These are phyloP conservation scores for Atalantia buxifolia DNA, from an alignment of 345 rosid species.

Conservation along the genomic window DNA sequence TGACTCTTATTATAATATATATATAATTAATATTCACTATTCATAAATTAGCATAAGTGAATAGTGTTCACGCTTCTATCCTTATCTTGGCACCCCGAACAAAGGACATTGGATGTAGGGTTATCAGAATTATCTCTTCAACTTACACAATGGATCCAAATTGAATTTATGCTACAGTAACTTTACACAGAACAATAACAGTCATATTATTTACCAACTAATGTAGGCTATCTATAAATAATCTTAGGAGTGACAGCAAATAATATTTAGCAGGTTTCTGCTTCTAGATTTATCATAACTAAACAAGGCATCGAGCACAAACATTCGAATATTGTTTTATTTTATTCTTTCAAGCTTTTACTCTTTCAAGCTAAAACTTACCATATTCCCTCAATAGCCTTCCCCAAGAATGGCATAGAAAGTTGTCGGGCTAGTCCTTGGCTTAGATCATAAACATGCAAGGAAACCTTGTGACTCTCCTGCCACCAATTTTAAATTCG, in stretches of 20 bases:
- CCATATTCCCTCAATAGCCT: slow-evolving; percentile 91
- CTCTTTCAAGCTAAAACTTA: slow-evolving; percentile 28
- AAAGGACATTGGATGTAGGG: not conserved
- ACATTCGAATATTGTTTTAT: not conserved
- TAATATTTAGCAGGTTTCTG: not conserved
- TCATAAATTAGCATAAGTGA: not conserved
- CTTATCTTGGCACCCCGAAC: not conserved
- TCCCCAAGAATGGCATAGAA: slow-evolving; percentile 72
- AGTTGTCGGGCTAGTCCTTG: slow-evolving; percentile 93
- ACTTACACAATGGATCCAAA: not conserved
- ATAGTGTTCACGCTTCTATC: not conserved
- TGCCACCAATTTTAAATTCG: slow-evolving; percentile 28
- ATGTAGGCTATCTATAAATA: not conserved
- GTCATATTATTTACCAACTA: not conserved
- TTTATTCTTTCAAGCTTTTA: not conserved
- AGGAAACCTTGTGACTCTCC: slow-evolving; percentile 70
- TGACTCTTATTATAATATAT: too few relatives aligned
- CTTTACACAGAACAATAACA: not conserved
- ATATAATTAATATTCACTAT: not conserved
- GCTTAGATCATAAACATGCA: slow-evolving; percentile 91
- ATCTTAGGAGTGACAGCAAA: not conserved
- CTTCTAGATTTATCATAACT: not conserved
- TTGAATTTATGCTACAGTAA: not conserved
- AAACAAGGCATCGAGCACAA: not conserved
- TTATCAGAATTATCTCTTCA: not conserved